phyloP scores from a whole-genome alignment of 495 filamentous ascomycete genomes.

The Aspergillus wentii region DNA sequence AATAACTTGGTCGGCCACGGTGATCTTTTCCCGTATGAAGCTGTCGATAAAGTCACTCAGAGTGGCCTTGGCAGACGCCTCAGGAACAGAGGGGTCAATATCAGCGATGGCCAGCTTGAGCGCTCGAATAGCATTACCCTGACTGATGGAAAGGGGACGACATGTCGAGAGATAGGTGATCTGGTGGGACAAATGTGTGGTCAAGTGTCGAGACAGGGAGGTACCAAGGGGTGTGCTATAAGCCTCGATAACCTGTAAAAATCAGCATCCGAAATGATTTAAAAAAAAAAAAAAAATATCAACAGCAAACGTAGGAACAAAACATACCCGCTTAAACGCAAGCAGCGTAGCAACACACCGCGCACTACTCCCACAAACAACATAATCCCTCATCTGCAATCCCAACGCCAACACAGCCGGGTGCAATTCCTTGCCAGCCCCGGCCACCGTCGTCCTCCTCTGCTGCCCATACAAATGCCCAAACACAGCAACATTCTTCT shows the following conservation, averaged over 20 bases:
- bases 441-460: constrained; percentile 63
- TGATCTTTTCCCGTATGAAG: constrained; percentile 88
- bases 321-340: constrained; percentile 78
- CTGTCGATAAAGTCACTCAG: constrained; percentile 78
- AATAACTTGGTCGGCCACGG: constrained; percentile 79
- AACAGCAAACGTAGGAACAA: not conserved
- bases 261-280: not conserved
- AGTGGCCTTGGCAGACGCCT: constrained; percentile 68
- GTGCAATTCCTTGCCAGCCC: constrained; percentile 84
- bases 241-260: constrained; percentile 71
- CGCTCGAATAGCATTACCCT: constrained; percentile 94
- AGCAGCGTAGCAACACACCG: constrained; percentile 82
- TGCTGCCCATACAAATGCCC: constrained; percentile 78
- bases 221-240: constrained; percentile 83
- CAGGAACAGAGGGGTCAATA: constrained; percentile 75
- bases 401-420: constrained; percentile 81
- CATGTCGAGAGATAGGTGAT: constrained; percentile 91
- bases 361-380: constrained; percentile 84
- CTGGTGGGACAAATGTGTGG: constrained; percentile 88
- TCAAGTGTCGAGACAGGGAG: constrained; percentile 84
- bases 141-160: constrained; percentile 84
- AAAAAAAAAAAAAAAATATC: constrained; percentile 4
- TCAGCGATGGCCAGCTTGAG: constrained; percentile 84
- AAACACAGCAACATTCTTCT: constrained; percentile 74
- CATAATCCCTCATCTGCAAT: constrained; percentile 84